These are phyloP conservation scores for Asparagopsis taxiformis DNA, from an alignment of 31 red algal genomes.

Conservation along the genomic window DNA sequence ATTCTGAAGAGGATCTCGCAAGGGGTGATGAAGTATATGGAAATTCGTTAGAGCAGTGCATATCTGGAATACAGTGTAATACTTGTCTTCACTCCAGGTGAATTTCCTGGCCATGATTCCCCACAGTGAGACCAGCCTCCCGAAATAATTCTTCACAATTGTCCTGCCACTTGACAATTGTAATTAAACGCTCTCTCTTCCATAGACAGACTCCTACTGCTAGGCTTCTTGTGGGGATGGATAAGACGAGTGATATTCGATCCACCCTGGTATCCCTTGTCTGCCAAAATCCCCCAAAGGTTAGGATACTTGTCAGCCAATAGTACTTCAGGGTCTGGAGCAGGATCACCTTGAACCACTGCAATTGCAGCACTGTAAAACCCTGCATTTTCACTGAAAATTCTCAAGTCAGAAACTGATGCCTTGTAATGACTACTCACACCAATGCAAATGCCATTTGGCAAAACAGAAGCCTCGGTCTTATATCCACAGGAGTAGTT, in stretches of 20 bases:
- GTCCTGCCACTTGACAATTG: constrained; percentile 1
- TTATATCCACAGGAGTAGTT: neutral
- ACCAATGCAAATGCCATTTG: neutral
- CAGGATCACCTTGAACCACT: neutral
- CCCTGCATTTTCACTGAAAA: neutral
- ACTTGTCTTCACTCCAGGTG: neutral
- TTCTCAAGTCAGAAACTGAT: neutral
- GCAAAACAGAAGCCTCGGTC: neutral
- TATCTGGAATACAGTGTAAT: neutral
- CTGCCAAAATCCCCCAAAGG: neutral
- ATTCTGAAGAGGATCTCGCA: no score
- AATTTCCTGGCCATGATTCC: neutral
- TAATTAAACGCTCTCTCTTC: neutral
- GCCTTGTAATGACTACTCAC: neutral
- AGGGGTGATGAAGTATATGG: neutral
- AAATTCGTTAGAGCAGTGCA: neutral
- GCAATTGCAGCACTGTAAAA: no score
- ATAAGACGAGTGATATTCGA: neutral
- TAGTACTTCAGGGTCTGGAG: neutral
- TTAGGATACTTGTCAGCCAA: neutral
- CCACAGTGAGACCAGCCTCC: neutral
- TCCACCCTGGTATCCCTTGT: constrained; percentile 8
- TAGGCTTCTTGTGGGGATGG: neutral
- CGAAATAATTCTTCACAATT: constrained; percentile 25
- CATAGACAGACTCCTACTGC: neutral